phyloP scores from a whole-genome alignment of 345 rosid species.

The Salix dunnii region DNA sequence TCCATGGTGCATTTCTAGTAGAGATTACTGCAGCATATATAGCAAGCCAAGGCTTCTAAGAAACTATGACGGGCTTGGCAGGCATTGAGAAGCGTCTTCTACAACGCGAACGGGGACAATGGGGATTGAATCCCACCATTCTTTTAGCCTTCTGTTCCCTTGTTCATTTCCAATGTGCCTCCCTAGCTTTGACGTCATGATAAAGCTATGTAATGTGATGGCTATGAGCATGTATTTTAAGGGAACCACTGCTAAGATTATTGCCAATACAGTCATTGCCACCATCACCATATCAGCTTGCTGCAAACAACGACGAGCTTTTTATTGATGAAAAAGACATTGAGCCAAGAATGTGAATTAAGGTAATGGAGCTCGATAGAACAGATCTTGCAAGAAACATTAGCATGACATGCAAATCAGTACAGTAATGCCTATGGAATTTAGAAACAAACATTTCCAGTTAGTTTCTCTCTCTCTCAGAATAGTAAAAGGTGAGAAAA shows the following conservation, averaged over 20 bases:
- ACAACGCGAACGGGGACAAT: constrained; percentile 53
- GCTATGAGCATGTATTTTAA: constrained; percentile 49
- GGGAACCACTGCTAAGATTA: constrained; percentile 54
- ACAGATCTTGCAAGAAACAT: too few relatives aligned
- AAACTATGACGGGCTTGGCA: not conserved
- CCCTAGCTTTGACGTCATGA: constrained; percentile 51
- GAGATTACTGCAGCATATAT: too few relatives aligned
- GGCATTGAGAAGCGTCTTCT: constrained; percentile 13
- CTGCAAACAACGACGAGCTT: constrained; percentile 34
- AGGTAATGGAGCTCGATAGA: too few relatives aligned
- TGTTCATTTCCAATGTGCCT: constrained; percentile 39
- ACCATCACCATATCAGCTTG: constrained; percentile 60
- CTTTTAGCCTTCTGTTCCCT: constrained; percentile 59
- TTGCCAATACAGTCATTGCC: constrained; percentile 38
- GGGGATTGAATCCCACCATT: constrained; percentile 97
- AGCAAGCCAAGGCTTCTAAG: too few relatives aligned
- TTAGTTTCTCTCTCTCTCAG: too few relatives aligned
- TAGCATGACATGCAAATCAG: too few relatives aligned
- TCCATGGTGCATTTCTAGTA: not conserved
- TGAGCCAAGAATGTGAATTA: too few relatives aligned
- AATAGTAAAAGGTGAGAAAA: too few relatives aligned
- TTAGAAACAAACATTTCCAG: too few relatives aligned
- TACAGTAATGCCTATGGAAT: too few relatives aligned
- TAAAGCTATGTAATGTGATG: constrained; percentile 24
- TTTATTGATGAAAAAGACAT: not conserved